Evolutionary conservation across 768 basidiomycete species (phyloP).

Genomic region (Suillus fuscotomentosus): DNA sequence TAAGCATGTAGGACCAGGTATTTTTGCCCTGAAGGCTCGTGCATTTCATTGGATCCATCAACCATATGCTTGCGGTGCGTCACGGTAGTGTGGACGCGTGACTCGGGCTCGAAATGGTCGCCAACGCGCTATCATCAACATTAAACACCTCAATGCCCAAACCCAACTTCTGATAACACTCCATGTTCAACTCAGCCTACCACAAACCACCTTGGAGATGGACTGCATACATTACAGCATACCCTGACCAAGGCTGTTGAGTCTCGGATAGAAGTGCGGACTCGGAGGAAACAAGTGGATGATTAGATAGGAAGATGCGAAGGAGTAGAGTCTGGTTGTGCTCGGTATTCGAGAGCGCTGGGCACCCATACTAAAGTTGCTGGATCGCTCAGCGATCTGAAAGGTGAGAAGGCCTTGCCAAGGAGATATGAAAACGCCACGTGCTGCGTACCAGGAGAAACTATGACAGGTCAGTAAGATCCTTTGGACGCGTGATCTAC

Average conservation of each 20-base stretch:
- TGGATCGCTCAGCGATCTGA: slow-evolving; percentile 62
- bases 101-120: background rate
- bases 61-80: background rate
- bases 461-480: slow-evolving; percentile 61
- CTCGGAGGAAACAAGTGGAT: slow-evolving; percentile 67
- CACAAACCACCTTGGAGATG: slow-evolving; percentile 76
- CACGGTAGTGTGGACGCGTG: background rate
- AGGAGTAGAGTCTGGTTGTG: slow-evolving; percentile 59
- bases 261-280: slow-evolving; percentile 59
- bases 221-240: slow-evolving; percentile 69
- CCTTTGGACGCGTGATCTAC: slow-evolving; percentile 2
- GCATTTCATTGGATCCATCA: background rate
- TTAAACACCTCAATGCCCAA: slow-evolving; percentile 76
- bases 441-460: slow-evolving; percentile 65
- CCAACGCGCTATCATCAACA: slow-evolving; percentile 55
- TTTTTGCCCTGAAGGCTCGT: background rate
- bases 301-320: slow-evolving; percentile 65
- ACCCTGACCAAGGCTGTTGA: slow-evolving; percentile 78
- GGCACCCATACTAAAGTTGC: slow-evolving; percentile 71
- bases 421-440: slow-evolving; percentile 62
- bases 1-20: too few species aligned
- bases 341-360: slow-evolving; percentile 64
- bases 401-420: slow-evolving; percentile 72
- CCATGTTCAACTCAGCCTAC: slow-evolving; percentile 82
- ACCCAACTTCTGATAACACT: slow-evolving; percentile 80